Percentiles rank a stretch among this genome's conserved stretches.
These are phyloP conservation scores for Smittium culicis DNA, from an alignment of 371 early-diverging fungal species.

Conservation along the genomic window DNA sequence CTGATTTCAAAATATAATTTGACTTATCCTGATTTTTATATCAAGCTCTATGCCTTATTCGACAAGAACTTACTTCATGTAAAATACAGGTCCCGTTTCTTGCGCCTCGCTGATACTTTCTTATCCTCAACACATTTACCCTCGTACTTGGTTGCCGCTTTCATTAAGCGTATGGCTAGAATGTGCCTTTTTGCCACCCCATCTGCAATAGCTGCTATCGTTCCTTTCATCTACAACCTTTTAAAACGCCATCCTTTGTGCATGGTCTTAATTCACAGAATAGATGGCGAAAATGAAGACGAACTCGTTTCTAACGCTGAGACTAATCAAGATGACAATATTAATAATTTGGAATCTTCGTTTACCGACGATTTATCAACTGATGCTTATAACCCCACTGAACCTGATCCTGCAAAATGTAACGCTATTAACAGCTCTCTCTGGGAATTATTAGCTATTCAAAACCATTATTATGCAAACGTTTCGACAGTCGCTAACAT, in stretches of 20 bases:
- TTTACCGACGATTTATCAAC: not conserved
- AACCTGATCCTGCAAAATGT: constrained; percentile 58
- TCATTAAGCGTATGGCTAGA: constrained; percentile 78
- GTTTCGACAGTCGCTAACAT: constrained; percentile 69
- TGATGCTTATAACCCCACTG: constrained; percentile 55
- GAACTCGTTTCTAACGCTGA: constrained; percentile 11
- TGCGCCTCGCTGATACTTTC: constrained; percentile 73
- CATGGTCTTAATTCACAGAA: constrained; percentile 67
- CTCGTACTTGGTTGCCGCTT: constrained; percentile 74
- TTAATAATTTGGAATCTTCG: not conserved
- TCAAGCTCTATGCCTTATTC: constrained; percentile 74
- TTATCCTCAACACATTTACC: constrained; percentile 79
- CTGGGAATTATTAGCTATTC: constrained; percentile 78
- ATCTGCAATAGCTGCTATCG: constrained; percentile 58
- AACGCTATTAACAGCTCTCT: constrained; percentile 74
- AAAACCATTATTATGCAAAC: constrained; percentile 68
- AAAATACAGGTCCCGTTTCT: constrained; percentile 84
- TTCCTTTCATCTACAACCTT: constrained; percentile 82
- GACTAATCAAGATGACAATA: not conserved
- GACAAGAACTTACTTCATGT: constrained; percentile 76
- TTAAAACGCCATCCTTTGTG: constrained; percentile 78
- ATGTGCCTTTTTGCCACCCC: constrained; percentile 72
- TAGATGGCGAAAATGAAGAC: constrained; percentile 16
- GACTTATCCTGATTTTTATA: constrained; percentile 94
- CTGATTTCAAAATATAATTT: constrained; percentile 79